Base-by-base conservation (phyloP, 805 yeast genomes). In the Candida verbasci region DNA sequence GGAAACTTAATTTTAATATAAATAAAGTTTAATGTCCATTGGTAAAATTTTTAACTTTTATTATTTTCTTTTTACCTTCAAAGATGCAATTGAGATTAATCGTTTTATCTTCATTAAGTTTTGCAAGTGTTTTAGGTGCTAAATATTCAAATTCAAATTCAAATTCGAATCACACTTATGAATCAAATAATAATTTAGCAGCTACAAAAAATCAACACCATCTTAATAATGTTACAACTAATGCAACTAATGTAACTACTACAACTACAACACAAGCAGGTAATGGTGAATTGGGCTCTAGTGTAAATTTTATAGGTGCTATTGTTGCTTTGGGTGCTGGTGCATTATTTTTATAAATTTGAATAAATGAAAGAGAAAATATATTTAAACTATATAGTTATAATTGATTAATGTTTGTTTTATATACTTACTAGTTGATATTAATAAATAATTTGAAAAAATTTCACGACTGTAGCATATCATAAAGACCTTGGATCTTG, bases 221-320 rank as follows among this genome's bases (percentile, higher is more conserved):
- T 10, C 4, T 18, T 22, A 28, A 31, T 9, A 7, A 24, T 6
- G 24, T 23, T 24, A 4, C 16, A 9, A 23, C 34, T 9, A 31
- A 31, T 23, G 22, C 34, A 12, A 31, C 34, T 5, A 31, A 31
- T 24, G 34, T 31, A n/a, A 31, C 34, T 23, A 31, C 34, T 6
- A 31, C 34, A 11, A 31, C 34, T 20, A 31, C 34, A 21, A 31
- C 34, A 7, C 24, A 18, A 10, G 28, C n/a, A 4, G 34, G 34
- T 4, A 17, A 6, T 16, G 25, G 28, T 17, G 34, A 11, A 7
- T 7, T 16, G 9, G 18, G 18, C 11, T 16, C 18, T 17, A 15
- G n/a, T 3, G 34, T 22, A 6, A 31, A 31, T 17, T 9, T 31
- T 23, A 15, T 23, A 17, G 34, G 34, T 8, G 34, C 34, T 4